phyloP scores from a whole-genome alignment of 257 asterid species.

The Hygrophila difformis region DNA sequence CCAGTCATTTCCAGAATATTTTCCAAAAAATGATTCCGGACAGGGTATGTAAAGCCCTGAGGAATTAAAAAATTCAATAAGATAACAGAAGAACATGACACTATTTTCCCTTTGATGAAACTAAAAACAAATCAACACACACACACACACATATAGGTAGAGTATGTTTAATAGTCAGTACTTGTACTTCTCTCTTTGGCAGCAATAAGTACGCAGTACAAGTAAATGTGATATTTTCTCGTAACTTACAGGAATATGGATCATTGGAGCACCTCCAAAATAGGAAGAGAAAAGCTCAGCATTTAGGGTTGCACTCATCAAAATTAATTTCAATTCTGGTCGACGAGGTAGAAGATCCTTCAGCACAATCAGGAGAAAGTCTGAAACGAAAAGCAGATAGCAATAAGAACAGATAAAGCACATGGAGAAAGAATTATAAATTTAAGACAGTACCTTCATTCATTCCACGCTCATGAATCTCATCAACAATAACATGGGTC shows the following conservation, averaged over 20 bases:
- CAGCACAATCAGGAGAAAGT: slow-evolving; percentile 80
- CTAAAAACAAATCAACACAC: too few species aligned
- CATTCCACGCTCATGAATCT: slow-evolving; percentile 97
- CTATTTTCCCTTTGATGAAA: too few species aligned
- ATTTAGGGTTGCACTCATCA: slow-evolving; percentile 98
- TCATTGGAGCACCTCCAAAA: slow-evolving; percentile 63
- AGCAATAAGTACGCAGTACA: too few species aligned
- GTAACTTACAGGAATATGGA: slow-evolving; percentile 67
- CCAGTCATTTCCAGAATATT: slow-evolving; percentile 71
- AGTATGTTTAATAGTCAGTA: too few species aligned
- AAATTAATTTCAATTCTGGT: slow-evolving; percentile 76
- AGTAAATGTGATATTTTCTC: slow-evolving; percentile 1
- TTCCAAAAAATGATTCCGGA: slow-evolving; percentile 73
- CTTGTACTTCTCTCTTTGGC: too few species aligned
- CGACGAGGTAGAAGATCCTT: slow-evolving; percentile 92
- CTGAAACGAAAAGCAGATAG: slow-evolving; percentile 39
- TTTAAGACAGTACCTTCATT: slow-evolving; percentile 63
- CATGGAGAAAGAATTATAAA: neutral
- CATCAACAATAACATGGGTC: slow-evolving; percentile 89
- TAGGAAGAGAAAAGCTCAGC: slow-evolving; percentile 86
- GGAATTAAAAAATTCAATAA: slow-evolving; percentile 4
- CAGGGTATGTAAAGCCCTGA: slow-evolving; percentile 77
- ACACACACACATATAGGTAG: too few species aligned
- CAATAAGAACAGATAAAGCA: slow-evolving; percentile 16
- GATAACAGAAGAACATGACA: neutral